Conservation (phyloP, 768 basidiomycete species). For the Hemileccinum impolitum region DNA sequence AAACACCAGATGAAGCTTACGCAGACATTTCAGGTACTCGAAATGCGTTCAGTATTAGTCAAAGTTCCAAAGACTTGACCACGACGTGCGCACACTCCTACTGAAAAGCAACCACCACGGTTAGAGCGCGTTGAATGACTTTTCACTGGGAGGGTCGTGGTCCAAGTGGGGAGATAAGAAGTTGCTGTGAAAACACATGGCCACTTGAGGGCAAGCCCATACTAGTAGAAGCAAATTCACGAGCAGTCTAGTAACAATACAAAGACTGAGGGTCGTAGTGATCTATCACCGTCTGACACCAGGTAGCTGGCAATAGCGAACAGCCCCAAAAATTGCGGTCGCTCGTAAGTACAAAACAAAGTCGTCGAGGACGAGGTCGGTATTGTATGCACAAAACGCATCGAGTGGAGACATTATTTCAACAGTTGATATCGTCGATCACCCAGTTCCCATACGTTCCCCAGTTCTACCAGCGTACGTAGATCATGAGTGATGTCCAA, state of each 20-base stretch:
- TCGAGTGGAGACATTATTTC: neutral
- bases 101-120: constrained; percentile 4
- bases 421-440: constrained; percentile 16
- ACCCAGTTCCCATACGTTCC: constrained; percentile 25
- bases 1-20: neutral
- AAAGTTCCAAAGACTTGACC: too few species aligned
- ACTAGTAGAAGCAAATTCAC: neutral
- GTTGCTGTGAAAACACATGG: neutral
- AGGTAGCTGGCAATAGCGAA: too few species aligned
- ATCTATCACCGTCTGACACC: too few species aligned
- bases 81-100: neutral
- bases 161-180: neutral
- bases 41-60: neutral
- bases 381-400: too few species aligned
- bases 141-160: constrained; percentile 1
- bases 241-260: neutral
- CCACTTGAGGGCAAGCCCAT: constrained; percentile 4
- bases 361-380: too few species aligned
- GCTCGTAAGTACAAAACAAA: neutral
- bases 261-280: too few species aligned
- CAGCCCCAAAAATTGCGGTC: neutral
- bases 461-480: neutral
- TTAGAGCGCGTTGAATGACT: neutral
- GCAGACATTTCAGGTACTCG: neutral
- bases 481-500: neutral